Evolutionary conservation across 257 asterid genomes (phyloP), one percentile per base, ranked within the genome.

Genomic region (Solanum piurae): DNA sequence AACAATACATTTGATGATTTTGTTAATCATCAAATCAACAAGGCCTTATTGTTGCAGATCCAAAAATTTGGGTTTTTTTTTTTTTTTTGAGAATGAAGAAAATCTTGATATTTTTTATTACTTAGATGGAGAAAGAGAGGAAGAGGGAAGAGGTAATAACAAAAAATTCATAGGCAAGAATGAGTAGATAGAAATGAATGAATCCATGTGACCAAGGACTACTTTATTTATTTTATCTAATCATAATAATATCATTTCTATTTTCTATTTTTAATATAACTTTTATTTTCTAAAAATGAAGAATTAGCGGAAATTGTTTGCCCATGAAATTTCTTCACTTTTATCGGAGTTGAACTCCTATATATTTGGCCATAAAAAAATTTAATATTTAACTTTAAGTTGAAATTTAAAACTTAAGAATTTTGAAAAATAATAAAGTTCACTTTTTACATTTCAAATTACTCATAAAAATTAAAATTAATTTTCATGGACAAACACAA

Each of bases 41-140:
- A 38, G 16, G 33, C 36, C 40, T 37, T 40, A 40, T 40, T n/a
- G 60, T 76, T 88, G 38, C 80, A 90, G 90, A 92, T 92, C 91
- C 85, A 64, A 87, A 77, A 71, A 87, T 84, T 87, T 55, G 10
- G 1, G 64, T 7, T 7, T 55, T 20, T 55, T 20, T 4, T 44
- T 44, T 44, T 4, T 52, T 52, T 52, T 52, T 16, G 10, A 55
- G 64, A 18, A 55, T 6, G 6, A 46, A 9, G 38, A 11, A 75
- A 76, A n/a, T 76, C 34, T 21, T 6, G 83, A 21, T 18, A 46
- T 46, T 80, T 46, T 80, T 4, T 72, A 34, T 18, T 72, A 18
- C 87, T 86, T 83, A 91, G 90, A 46, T 85, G 88, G 86, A 89
- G 87, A 86, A 36, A 55, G 66, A 23, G 36, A 79, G 72, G 60